phyloP scores from a whole-genome alignment of 306 rosid genomes.

The Astragalus glycyphyllos region DNA sequence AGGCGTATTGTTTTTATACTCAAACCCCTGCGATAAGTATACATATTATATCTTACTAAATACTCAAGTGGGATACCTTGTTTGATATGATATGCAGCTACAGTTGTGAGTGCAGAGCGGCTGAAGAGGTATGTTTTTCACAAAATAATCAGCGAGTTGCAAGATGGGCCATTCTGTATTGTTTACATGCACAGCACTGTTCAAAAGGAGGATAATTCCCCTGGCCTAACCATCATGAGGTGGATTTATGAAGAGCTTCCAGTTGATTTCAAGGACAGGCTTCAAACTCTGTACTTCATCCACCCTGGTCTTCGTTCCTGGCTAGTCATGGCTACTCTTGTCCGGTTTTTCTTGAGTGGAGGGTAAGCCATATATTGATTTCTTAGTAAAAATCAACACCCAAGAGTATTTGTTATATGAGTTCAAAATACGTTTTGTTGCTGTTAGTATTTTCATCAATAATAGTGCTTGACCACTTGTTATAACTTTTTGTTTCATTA shows the following conservation, averaged over 20 bases:
- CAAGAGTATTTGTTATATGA: slow-evolving; percentile 11
- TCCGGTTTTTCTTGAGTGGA: slow-evolving; percentile 85
- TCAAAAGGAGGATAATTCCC: slow-evolving; percentile 90
- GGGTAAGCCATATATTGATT: slow-evolving; percentile 64
- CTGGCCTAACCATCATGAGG: slow-evolving; percentile 91
- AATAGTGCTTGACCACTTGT: background rate
- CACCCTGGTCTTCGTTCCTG: slow-evolving; percentile 95
- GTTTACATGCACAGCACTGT: slow-evolving; percentile 85
- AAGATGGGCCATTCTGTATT: slow-evolving; percentile 80
- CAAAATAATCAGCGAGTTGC: slow-evolving; percentile 72
- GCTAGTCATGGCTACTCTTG: slow-evolving; percentile 83
- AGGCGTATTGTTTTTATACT: background rate
- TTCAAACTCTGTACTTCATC: slow-evolving; percentile 76
- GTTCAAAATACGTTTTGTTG: background rate
- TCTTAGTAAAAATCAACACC: slow-evolving; percentile 4
- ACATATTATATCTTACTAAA: background rate
- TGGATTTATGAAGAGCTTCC: slow-evolving; percentile 97
- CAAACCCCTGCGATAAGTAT: background rate
- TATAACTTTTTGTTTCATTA: background rate
- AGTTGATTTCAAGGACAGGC: slow-evolving; percentile 73
- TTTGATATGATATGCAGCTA: slow-evolving; percentile 63
- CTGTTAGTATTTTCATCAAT: slow-evolving; percentile 8
- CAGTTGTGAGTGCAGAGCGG: slow-evolving; percentile 76
- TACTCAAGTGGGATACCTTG: slow-evolving; percentile 25
- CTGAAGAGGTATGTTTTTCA: slow-evolving; percentile 77